A percentile compares a stretch with the other conserved stretches of the same genome.
These are phyloP conservation scores for Pseudotsuga menziesii DNA, from an alignment of 75 land plant species.

Conservation along the genomic window DNA sequence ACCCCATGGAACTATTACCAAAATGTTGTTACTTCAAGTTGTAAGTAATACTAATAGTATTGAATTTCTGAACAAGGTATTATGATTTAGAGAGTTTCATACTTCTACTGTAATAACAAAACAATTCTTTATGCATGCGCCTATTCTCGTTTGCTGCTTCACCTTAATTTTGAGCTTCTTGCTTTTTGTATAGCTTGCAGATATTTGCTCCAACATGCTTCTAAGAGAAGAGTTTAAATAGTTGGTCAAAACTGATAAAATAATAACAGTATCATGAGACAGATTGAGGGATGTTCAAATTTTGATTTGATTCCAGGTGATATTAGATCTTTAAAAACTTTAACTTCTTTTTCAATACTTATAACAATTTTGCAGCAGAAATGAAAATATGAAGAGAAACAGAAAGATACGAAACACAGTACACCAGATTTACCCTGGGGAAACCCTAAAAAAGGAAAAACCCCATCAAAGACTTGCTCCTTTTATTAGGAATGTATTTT, in stretches of 20 bases:
- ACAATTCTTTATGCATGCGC: neutral
- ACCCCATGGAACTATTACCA: conserved; percentile 79
- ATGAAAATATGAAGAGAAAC: too few relatives aligned
- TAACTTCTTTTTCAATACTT: too few relatives aligned
- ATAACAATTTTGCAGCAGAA: too few relatives aligned
- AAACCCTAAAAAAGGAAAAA: too few relatives aligned
- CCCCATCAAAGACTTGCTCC: too few relatives aligned
- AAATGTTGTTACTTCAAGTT: conserved; percentile 83
- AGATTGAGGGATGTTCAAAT: too few relatives aligned
- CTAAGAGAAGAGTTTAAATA: neutral
- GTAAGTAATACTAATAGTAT: conserved; percentile 20
- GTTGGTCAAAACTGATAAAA: neutral
- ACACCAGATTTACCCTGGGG: too few relatives aligned
- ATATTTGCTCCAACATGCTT: neutral
- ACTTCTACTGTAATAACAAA: too few relatives aligned
- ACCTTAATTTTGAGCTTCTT: neutral
- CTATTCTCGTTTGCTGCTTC: neutral
- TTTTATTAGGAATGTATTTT: too few relatives aligned
- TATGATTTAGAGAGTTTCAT: neutral
- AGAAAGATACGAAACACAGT: too few relatives aligned
- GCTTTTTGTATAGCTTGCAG: neutral
- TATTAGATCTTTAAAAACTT: too few relatives aligned
- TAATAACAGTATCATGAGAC: neutral
- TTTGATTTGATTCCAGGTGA: too few relatives aligned
- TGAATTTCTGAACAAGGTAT: neutral